Base-by-base conservation (phyloP, 495 filamentous ascomycete genomes). In the Pseudevernia furfuracea region DNA sequence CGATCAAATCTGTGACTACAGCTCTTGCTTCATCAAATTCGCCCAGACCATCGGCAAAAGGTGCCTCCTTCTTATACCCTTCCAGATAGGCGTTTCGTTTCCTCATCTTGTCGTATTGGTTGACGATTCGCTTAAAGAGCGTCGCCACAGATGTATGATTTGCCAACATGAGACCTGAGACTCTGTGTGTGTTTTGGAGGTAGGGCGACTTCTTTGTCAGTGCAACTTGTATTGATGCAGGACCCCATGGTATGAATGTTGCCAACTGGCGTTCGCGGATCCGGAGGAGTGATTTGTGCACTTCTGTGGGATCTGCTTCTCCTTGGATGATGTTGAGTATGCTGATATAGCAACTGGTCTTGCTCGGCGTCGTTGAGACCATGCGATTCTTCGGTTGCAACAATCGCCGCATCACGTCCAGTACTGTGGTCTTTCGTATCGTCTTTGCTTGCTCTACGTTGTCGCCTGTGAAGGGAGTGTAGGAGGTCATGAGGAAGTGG, bases 161-260 rank as follows among this genome's bases (percentile, higher is more conserved):
- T 6, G 94, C 95, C 56, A 98, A 75, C 94, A 98, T 98, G 61
- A 98, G 82, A 37, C 94, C 94, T 69, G 90, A 96, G 60, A 98
- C 94, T 57, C 95, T 89, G 71, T 96, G 90, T 56, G 90, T 90
- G 62, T 81, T 75, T 36, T 90, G 85, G 58, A 97, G 85, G 74
- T 98, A 97, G 5, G 94, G 95, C 41, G 90, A 95, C 72, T 95
- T 92, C 80, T 96, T 96, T 7, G 94, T 97, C 52, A 97, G 78
- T 2, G 94, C 94, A 17, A 98, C 94, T 75, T 98, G 94, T 67
- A 98, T 98, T 72, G 89, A 93, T 15, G 94, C 94, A 0, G 94
- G 94, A n/a, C 94, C 94, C 94, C 94, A 98, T 21, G 95, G 95
- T 67, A 98, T 97, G 72, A 98, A 98, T 8, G 91, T 95, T 9